These are phyloP conservation scores for Chytriomyces sp. DNA, from an alignment of 192 early-diverging fungal genomes.

Conservation along the genomic window DNA sequence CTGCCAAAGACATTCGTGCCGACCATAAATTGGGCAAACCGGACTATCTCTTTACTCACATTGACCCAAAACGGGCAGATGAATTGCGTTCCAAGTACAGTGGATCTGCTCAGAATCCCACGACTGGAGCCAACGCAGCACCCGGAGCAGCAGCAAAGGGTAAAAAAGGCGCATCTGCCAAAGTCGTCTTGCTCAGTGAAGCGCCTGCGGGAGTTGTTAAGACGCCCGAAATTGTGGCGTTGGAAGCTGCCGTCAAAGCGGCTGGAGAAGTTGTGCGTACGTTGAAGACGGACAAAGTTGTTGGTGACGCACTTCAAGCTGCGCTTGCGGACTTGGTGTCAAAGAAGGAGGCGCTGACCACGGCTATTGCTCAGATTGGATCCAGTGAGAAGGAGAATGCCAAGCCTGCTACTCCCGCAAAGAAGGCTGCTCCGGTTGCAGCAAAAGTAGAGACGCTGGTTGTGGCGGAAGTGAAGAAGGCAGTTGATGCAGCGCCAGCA, in stretches of 20 bases:
- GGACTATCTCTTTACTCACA: conserved; percentile 89
- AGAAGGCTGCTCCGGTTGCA: background rate
- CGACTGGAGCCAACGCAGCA: conserved; percentile 10
- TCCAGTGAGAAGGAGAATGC: background rate
- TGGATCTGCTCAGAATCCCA: conserved; percentile 50
- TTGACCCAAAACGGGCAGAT: conserved; percentile 85
- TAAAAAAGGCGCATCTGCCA: conserved; percentile 43
- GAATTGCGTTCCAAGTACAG: conserved; percentile 81
- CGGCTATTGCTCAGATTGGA: conserved; percentile 18
- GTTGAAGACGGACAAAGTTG: conserved; percentile 65
- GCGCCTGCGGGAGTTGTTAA: conserved; percentile 53
- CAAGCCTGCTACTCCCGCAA: background rate
- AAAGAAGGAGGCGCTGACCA: conserved; percentile 40
- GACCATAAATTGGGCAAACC: conserved; percentile 86
- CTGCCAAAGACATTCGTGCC: conserved; percentile 69
- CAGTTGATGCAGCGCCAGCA: conserved; percentile 42
- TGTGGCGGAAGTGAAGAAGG: conserved; percentile 55
- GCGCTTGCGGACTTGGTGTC: conserved; percentile 57
- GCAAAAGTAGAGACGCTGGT: background rate
- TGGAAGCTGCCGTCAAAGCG: conserved; percentile 62
- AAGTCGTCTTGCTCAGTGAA: conserved; percentile 37
- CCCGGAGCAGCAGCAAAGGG: conserved; percentile 26
- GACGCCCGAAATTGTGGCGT: conserved; percentile 52
- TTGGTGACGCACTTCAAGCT: conserved; percentile 45
- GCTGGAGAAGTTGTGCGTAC: conserved; percentile 62